A percentile compares a stretch with the other conserved stretches of the same genome.
Conservation (phyloP, 2,329 filamentous ascomycete species). For the Nannizziopsis arthrosporioides region DNA sequence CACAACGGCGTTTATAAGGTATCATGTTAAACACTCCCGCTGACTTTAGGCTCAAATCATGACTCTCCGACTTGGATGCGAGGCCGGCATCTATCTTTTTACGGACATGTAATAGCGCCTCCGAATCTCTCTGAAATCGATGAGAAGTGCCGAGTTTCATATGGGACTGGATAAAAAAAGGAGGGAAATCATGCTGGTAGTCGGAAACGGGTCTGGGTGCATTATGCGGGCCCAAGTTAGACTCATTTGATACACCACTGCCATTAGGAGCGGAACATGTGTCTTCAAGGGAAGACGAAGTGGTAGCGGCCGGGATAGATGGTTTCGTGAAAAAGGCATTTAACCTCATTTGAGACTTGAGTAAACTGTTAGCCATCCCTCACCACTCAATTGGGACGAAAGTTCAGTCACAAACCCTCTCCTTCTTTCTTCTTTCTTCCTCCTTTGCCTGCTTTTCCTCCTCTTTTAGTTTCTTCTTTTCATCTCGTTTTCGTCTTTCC, state of each 20-base stretch:
- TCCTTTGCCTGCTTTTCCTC: conserved; percentile 24
- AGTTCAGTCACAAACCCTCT: conserved; percentile 26
- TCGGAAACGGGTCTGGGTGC: conserved; percentile 32
- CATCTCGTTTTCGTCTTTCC: conserved; percentile 38
- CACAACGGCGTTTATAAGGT: conserved; percentile 26
- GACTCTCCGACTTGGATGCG: conserved; percentile 15
- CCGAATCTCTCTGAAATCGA: conserved; percentile 47
- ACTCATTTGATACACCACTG: conserved; percentile 16
- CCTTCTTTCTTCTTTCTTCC: conserved; percentile 23
- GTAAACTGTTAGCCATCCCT: conserved; percentile 18
- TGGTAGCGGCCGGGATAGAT: conserved; percentile 17
- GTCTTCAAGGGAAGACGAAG: neutral
- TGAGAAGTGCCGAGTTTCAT: conserved; percentile 54
- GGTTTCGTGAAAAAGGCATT: conserved; percentile 41
- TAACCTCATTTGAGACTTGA: conserved; percentile 41
- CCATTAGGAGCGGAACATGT: conserved; percentile 10
- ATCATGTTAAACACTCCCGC: conserved; percentile 31
- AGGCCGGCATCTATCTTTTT: conserved; percentile 37
- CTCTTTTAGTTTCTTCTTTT: conserved; percentile 35
- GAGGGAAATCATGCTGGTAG: conserved; percentile 62
- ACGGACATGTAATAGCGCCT: conserved; percentile 45
- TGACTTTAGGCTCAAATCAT: conserved; percentile 19
- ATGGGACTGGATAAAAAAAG: conserved; percentile 66
- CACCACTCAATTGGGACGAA: conserved; percentile 12
- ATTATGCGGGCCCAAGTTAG: conserved; percentile 16